These are phyloP conservation scores for Ilex asprella DNA, from an alignment of 257 asterid genomes.

Conservation along the genomic window DNA sequence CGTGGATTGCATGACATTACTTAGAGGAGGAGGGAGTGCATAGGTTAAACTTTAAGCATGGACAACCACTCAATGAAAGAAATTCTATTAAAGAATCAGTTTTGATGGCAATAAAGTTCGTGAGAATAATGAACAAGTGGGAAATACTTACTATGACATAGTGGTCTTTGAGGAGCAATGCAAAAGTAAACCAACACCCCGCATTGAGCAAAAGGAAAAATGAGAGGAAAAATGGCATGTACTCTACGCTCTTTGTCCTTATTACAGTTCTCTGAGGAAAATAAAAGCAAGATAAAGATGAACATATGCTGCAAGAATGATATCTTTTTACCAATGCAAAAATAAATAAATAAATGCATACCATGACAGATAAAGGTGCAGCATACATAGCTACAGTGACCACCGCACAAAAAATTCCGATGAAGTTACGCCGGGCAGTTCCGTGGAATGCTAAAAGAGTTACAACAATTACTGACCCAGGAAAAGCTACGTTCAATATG, in stretches of 20 bases:
- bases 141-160: not conserved
- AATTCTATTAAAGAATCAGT: too few relatives aligned
- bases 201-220: not conserved
- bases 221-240: not conserved
- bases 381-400: slow-evolving; percentile 76
- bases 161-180: not conserved
- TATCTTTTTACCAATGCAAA: not conserved
- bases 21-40: too few relatives aligned
- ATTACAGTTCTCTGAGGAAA: not conserved
- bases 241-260: not conserved
- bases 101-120: too few relatives aligned
- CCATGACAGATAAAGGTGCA: slow-evolving; percentile 67
- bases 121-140: too few relatives aligned
- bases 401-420: slow-evolving; percentile 54
- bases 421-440: slow-evolving; percentile 27
- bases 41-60: too few relatives aligned
- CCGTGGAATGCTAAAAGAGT: slow-evolving; percentile 39
- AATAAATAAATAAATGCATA: slow-evolving; percentile 9
- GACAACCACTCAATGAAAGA: too few relatives aligned
- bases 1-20: too few relatives aligned
- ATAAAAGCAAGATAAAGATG: too few relatives aligned
- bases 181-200: not conserved
- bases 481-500: slow-evolving; percentile 33
- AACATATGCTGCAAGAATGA: too few relatives aligned
- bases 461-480: slow-evolving; percentile 37